phyloP scores from a whole-genome alignment of 371 early-diverging fungal species.

The Cokeromyces recurvatus region DNA sequence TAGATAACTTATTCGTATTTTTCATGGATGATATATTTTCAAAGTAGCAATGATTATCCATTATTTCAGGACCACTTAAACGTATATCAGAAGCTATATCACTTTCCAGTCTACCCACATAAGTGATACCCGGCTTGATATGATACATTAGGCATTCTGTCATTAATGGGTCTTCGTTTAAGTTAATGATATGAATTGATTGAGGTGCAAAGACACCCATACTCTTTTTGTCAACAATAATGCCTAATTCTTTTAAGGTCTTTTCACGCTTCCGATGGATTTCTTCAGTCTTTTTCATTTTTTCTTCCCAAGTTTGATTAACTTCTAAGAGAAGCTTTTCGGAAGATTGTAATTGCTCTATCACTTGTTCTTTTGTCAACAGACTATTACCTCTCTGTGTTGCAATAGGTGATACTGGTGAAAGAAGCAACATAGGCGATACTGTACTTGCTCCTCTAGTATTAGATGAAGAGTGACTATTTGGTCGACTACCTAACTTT shows the following conservation, averaged over 20 bases:
- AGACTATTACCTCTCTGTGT: constrained; percentile 18
- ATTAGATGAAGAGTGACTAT: constrained; percentile 11
- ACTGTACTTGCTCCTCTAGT: constrained; percentile 4
- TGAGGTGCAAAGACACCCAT: constrained; percentile 80
- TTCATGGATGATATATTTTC: constrained; percentile 32
- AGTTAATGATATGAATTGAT: constrained; percentile 77
- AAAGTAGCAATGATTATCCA: constrained; percentile 75
- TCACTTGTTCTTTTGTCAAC: constrained; percentile 58
- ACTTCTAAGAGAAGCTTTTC: constrained; percentile 30
- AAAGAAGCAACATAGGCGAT: constrained; percentile 17
- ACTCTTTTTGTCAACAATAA: constrained; percentile 63
- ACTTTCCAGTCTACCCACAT: constrained; percentile 61
- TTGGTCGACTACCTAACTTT: not conserved
- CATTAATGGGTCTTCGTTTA: constrained; percentile 86
- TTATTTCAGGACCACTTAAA: constrained; percentile 63
- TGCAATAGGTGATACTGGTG: constrained; percentile 12
- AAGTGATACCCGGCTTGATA: constrained; percentile 70
- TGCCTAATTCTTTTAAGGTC: constrained; percentile 78
- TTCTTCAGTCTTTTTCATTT: constrained; percentile 60
- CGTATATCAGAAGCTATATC: constrained; percentile 57
- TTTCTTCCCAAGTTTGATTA: constrained; percentile 63
- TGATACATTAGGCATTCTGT: constrained; percentile 85
- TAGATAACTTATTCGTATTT: not conserved
- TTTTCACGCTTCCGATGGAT: constrained; percentile 71
- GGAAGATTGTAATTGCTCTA: constrained; percentile 40